A percentile compares a stretch with the other conserved stretches of the same genome.
phyloP scores from a whole-genome alignment of 306 rosid species.

The Glycine latifolia region DNA sequence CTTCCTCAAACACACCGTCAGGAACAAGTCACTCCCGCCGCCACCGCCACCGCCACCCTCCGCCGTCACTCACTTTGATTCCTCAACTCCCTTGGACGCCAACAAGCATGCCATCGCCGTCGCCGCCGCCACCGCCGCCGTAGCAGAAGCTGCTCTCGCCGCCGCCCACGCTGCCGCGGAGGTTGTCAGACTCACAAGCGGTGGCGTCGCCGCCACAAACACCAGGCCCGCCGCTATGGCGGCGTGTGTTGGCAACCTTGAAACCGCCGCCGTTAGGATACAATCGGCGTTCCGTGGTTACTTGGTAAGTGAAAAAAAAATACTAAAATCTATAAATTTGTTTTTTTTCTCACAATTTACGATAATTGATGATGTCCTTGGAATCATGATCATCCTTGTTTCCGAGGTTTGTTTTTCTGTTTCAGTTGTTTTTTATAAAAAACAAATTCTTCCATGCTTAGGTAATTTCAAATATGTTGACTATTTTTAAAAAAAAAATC shows the following conservation, averaged over 20 bases:
- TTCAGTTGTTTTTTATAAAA: background rate
- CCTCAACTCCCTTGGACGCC: constrained; percentile 57
- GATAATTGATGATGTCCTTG: background rate
- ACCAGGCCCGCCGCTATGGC: constrained; percentile 10
- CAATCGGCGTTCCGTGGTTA: constrained; percentile 91
- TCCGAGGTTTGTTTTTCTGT: constrained; percentile 14
- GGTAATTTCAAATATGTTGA: constrained; percentile 47
- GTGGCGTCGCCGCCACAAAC: background rate
- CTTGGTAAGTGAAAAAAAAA: constrained; percentile 59
- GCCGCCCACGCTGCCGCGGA: constrained; percentile 98
- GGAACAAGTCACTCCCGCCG: constrained; percentile 35
- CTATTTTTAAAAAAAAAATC: background rate
- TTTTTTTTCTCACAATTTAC: background rate
- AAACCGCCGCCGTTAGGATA: constrained; percentile 64
- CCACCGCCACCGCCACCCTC: constrained; percentile 14
- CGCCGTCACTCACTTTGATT: background rate
- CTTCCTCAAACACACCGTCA: constrained; percentile 42
- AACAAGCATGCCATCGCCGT: constrained; percentile 93
- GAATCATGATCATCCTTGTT: background rate
- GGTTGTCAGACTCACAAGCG: constrained; percentile 80
- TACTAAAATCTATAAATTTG: background rate
- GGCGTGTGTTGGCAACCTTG: constrained; percentile 26
- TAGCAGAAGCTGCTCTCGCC: constrained; percentile 89
- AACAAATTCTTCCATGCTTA: background rate
- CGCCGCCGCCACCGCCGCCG: constrained; percentile 94